Conservation (phyloP, 192 early-diverging fungal species). For the Backusella macrospora region DNA sequence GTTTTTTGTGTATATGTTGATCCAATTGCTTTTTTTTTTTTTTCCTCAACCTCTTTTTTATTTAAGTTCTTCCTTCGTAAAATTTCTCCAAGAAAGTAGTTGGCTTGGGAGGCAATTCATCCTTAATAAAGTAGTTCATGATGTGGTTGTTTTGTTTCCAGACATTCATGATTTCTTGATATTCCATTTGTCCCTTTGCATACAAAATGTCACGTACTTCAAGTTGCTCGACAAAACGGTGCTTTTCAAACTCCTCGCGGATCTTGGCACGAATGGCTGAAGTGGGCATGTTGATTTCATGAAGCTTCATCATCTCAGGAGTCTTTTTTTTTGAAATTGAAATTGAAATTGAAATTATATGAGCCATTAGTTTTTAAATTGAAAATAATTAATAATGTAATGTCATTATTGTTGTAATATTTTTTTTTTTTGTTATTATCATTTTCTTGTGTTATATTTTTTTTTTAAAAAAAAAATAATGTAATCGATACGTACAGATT, state of each 20-base stretch:
- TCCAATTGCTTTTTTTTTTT: neutral
- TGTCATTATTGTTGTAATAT: neutral
- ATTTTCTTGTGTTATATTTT: too few species aligned
- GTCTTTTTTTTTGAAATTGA: slow-evolving; percentile 45
- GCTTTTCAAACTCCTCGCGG: slow-evolving; percentile 87
- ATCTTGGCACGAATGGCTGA: slow-evolving; percentile 78
- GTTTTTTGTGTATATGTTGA: neutral
- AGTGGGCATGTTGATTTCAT: slow-evolving; percentile 75
- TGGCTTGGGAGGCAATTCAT: slow-evolving; percentile 70
- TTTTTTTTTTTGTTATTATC: neutral
- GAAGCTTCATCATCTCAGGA: slow-evolving; percentile 72
- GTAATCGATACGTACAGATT: slow-evolving; percentile 48
- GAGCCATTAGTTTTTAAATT: neutral
- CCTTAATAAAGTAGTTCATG: slow-evolving; percentile 84
- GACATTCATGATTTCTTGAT: slow-evolving; percentile 87
- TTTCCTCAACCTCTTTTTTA: neutral
- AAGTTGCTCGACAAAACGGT: slow-evolving; percentile 77
- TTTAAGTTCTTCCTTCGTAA: slow-evolving; percentile 65
- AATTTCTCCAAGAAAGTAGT: slow-evolving; percentile 80
- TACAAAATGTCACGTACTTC: slow-evolving; percentile 80
- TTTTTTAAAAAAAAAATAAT: slow-evolving; percentile 10
- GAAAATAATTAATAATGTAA: neutral
- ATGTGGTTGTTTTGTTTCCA: slow-evolving; percentile 93
- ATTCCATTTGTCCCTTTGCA: slow-evolving; percentile 86
- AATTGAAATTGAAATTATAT: slow-evolving; percentile 11